phyloP scores from a whole-genome alignment of 371 early-diverging fungal genomes.

The Lichtheimia hyalospora region DNA sequence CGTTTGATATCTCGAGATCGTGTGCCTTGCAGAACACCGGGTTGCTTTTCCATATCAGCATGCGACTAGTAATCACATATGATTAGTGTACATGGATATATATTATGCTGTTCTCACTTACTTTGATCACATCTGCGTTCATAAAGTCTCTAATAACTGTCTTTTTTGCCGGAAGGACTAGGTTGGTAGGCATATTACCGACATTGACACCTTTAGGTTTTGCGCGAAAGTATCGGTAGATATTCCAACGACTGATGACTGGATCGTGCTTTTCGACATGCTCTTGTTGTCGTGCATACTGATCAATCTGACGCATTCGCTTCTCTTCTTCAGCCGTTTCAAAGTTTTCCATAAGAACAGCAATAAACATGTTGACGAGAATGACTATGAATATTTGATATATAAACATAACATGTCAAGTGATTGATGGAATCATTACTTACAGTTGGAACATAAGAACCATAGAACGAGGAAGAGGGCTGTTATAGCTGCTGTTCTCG shows the following conservation, averaged over 20 bases:
- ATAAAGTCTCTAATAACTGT: slow-evolving; percentile 54
- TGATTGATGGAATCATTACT: slow-evolving; percentile 8
- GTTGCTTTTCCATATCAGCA: too few relatives aligned
- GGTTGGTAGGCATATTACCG: slow-evolving; percentile 37
- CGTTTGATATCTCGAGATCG: slow-evolving; percentile 1
- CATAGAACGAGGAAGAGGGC: slow-evolving; percentile 61
- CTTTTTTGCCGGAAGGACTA: slow-evolving; percentile 48
- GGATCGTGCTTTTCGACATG: slow-evolving; percentile 24
- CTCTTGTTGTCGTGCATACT: slow-evolving; percentile 46
- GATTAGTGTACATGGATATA: too few relatives aligned
- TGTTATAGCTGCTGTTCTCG: slow-evolving; percentile 42
- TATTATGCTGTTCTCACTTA: not conserved
- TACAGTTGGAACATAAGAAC: slow-evolving; percentile 70
- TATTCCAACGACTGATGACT: slow-evolving; percentile 51
- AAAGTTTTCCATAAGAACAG: slow-evolving; percentile 69
- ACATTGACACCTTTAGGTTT: slow-evolving; percentile 49
- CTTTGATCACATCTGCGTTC: slow-evolving; percentile 9
- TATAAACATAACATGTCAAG: not conserved
- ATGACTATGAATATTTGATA: slow-evolving; percentile 33
- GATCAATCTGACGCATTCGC: slow-evolving; percentile 52
- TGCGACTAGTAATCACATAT: too few relatives aligned
- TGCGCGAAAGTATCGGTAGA: slow-evolving; percentile 54
- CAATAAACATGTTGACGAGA: slow-evolving; percentile 65
- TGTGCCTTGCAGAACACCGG: too few relatives aligned
- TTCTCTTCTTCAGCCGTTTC: slow-evolving; percentile 64